These are phyloP conservation scores for Candida sp. DNA, from an alignment of 1,139 yeast genomes.

Conservation along the genomic window DNA sequence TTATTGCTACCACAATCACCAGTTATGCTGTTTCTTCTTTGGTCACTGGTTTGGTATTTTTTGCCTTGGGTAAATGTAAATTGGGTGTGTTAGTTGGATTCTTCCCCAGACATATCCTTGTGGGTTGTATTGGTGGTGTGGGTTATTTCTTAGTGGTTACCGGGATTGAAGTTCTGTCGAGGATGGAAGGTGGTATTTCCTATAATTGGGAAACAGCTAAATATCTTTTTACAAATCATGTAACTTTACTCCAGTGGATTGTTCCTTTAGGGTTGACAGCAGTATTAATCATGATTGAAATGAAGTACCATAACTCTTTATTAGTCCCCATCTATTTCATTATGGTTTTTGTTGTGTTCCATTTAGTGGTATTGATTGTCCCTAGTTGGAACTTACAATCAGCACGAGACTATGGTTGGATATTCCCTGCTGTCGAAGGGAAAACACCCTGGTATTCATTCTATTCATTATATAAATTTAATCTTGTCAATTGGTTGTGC, in stretches of 20 bases:
- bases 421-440: slow-evolving; percentile 65
- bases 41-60: slow-evolving; percentile 82
- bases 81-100: slow-evolving; percentile 89
- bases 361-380: slow-evolving; percentile 57
- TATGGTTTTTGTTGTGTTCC: slow-evolving; percentile 64
- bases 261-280: slow-evolving; percentile 66
- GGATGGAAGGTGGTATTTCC: slow-evolving; percentile 69
- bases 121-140: slow-evolving; percentile 98
- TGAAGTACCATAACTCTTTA: slow-evolving; percentile 64
- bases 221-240: slow-evolving; percentile 35
- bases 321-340: slow-evolving; percentile 83
- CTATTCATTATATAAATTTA: slow-evolving; percentile 69
- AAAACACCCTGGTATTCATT: slow-evolving; percentile 87
- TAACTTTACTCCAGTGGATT: slow-evolving; percentile 64
- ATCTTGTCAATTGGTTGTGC: slow-evolving; percentile 68
- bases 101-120: slow-evolving; percentile 92
- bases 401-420: slow-evolving; percentile 80
- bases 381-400: slow-evolving; percentile 61
- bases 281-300: slow-evolving; percentile 60
- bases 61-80: slow-evolving; percentile 68
- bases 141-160: slow-evolving; percentile 90
- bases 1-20: slow-evolving; percentile 83
- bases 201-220: slow-evolving; percentile 58
- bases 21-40: slow-evolving; percentile 82
- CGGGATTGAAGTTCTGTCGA: slow-evolving; percentile 85